Percentiles rank a stretch among this genome's conserved stretches.
phyloP scores from a whole-genome alignment of 106 monocot species.

The Triglochin maritima region DNA sequence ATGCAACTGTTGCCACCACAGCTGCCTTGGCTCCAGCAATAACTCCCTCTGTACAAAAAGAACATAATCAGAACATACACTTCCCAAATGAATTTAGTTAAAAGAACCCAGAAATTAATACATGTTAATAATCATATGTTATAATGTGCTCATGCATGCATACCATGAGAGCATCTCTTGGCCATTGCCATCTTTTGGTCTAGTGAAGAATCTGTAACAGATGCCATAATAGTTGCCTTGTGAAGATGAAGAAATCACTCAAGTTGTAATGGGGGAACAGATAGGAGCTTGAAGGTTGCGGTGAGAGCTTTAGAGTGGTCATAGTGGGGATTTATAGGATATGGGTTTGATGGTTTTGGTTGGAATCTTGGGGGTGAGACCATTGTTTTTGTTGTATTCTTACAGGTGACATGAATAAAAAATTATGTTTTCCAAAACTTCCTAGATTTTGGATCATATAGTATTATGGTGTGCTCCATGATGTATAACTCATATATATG shows the following conservation, averaged over 20 bases:
- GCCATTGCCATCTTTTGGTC: conserved; percentile 34
- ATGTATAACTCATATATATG: too few relatives aligned
- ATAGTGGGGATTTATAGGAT: not conserved
- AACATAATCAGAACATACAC: not conserved
- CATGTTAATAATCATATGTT: not conserved
- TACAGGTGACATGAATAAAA: not conserved
- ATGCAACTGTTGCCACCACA: conserved; percentile 46
- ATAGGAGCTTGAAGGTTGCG: not conserved
- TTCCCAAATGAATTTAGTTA: too few relatives aligned
- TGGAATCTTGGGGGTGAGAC: not conserved
- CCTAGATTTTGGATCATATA: too few relatives aligned
- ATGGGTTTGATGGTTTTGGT: conserved; percentile 2
- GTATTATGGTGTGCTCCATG: too few relatives aligned
- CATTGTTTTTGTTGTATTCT: not conserved
- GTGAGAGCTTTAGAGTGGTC: not conserved
- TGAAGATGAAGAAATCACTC: too few relatives aligned
- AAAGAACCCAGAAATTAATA: not conserved
- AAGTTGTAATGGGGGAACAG: too few relatives aligned
- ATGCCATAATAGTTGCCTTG: not conserved
- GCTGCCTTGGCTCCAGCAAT: conserved; percentile 86
- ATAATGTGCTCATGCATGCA: not conserved
- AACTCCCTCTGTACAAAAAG: conserved; percentile 47
- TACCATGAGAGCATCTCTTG: conserved; percentile 41
- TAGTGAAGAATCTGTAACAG: conserved; percentile 5
- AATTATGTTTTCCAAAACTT: too few relatives aligned